Evolutionary conservation across 1,139 yeast species (phyloP).

Genomic region (Sugiyamaella grinbergsii): DNA sequence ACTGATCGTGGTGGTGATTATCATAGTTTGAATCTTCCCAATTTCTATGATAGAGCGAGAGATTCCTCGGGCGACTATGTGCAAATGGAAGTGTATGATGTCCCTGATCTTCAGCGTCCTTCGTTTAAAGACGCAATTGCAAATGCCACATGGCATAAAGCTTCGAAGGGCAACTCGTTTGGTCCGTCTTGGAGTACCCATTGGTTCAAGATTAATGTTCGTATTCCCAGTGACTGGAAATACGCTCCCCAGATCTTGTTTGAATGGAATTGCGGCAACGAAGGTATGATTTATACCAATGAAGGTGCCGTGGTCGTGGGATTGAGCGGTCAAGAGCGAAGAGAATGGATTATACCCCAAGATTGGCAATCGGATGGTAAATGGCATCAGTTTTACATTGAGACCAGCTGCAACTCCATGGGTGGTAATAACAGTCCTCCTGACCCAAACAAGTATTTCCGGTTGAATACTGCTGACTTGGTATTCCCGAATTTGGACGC

Average conservation of each 20-base stretch:
- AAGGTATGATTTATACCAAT: constrained; percentile 73
- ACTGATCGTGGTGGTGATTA: constrained; percentile 70
- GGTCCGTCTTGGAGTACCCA: constrained; percentile 98
- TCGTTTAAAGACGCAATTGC: constrained; percentile 68
- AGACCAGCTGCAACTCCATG: constrained; percentile 94
- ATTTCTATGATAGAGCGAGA: constrained; percentile 68
- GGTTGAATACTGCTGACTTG: constrained; percentile 68
- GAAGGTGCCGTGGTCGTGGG: constrained; percentile 78
- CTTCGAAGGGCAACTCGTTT: constrained; percentile 71
- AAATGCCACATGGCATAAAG: constrained; percentile 55
- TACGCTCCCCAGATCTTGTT: constrained; percentile 55
- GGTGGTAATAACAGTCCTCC: constrained; percentile 80
- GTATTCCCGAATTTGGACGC: constrained; percentile 83
- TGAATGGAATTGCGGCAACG: constrained; percentile 87
- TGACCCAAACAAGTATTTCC: constrained; percentile 67
- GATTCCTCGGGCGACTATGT: constrained; percentile 47
- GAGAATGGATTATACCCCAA: constrained; percentile 72
- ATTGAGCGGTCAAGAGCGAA: constrained; percentile 81
- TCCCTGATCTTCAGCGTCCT: constrained; percentile 74
- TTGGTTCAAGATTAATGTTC: constrained; percentile 76
- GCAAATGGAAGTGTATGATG: constrained; percentile 59
- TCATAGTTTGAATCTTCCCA: constrained; percentile 70
- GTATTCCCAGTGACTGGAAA: constrained; percentile 56
- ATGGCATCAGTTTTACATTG: constrained; percentile 67
- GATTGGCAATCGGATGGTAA: constrained; percentile 51